phyloP scores from a whole-genome alignment of 495 filamentous ascomycete genomes.

The Pseudoneurospora amorphoporcata region DNA sequence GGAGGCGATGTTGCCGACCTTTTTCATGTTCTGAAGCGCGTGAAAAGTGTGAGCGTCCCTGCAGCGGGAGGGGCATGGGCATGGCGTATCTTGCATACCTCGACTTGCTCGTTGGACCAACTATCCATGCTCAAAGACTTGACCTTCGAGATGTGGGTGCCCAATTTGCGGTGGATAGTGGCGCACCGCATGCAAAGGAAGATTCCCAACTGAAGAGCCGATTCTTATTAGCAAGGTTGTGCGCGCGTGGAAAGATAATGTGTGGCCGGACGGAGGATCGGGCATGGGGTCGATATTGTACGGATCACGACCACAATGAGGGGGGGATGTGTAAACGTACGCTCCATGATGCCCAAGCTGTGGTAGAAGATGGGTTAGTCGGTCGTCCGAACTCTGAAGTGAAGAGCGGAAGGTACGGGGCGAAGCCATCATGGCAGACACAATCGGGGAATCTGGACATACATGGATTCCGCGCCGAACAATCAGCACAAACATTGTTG shows the following conservation, averaged over 20 bases:
- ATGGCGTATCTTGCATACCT: conserved; percentile 45
- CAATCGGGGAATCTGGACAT: conserved; percentile 18
- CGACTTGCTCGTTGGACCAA: conserved; percentile 91
- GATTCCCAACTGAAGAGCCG: conserved; percentile 60
- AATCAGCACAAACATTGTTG: conserved; percentile 94
- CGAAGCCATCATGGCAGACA: conserved; percentile 1
- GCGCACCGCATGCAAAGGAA: conserved; percentile 98
- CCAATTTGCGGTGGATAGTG: conserved; percentile 87
- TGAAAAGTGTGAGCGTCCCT: conserved; percentile 14
- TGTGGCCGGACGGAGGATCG: not conserved
- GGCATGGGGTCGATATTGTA: not conserved
- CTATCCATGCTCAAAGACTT: conserved; percentile 97
- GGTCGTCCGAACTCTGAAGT: not conserved
- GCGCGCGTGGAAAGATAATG: not conserved
- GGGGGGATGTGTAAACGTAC: conserved; percentile 45
- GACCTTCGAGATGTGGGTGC: conserved; percentile 95
- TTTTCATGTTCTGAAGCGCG: conserved; percentile 68
- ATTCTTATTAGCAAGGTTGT: conserved; percentile 7
- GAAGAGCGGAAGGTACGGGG: not conserved
- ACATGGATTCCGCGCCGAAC: conserved; percentile 87
- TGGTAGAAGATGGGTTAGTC: conserved; percentile 13
- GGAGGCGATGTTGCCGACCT: conserved; percentile 71
- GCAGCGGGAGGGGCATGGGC: not conserved
- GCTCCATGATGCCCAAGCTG: conserved; percentile 98
- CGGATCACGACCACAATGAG: not conserved